A percentile compares a stretch with the other conserved stretches of the same genome.
Conservation (phyloP, 2,329 filamentous ascomycete species). For the Xylaria sp. region DNA sequence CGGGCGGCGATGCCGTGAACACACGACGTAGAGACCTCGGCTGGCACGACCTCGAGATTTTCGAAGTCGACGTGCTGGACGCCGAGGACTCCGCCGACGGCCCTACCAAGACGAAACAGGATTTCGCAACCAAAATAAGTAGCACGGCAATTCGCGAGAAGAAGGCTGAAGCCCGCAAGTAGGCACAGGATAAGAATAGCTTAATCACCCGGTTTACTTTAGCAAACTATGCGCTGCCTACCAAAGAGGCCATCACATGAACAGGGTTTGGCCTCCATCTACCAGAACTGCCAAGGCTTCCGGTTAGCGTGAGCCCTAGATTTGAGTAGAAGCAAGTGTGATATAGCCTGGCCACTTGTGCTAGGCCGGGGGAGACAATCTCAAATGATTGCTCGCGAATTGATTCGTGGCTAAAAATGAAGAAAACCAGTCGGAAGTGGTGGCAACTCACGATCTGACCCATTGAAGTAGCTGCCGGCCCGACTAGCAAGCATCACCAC, state of each 20-base stretch:
- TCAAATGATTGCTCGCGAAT: neutral
- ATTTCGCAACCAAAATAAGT: constrained; percentile 85
- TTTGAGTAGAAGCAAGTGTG: neutral
- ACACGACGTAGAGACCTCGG: constrained; percentile 76
- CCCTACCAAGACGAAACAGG: constrained; percentile 56
- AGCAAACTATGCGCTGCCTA: neutral
- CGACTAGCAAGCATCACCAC: constrained; percentile 65
- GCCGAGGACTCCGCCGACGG: constrained; percentile 59
- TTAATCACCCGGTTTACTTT: neutral
- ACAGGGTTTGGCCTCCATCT: constrained; percentile 58
- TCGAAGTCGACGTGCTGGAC: constrained; percentile 88
- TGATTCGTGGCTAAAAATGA: neutral
- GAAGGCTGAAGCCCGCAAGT: constrained; percentile 38
- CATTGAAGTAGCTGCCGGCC: constrained; percentile 71
- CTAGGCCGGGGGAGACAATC: neutral
- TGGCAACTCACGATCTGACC: constrained; percentile 54
- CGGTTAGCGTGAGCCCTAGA: constrained; percentile 6
- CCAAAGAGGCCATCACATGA: constrained; percentile 31
- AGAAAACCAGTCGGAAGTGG: neutral
- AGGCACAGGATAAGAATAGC: neutral
- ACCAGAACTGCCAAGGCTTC: constrained; percentile 52
- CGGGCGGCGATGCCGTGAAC: constrained; percentile 85
- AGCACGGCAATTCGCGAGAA: constrained; percentile 79
- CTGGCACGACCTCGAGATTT: constrained; percentile 78
- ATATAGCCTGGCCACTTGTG: neutral